Conservation (phyloP, 78 protist species). For the Chrysochromulina tobinii region DNA sequence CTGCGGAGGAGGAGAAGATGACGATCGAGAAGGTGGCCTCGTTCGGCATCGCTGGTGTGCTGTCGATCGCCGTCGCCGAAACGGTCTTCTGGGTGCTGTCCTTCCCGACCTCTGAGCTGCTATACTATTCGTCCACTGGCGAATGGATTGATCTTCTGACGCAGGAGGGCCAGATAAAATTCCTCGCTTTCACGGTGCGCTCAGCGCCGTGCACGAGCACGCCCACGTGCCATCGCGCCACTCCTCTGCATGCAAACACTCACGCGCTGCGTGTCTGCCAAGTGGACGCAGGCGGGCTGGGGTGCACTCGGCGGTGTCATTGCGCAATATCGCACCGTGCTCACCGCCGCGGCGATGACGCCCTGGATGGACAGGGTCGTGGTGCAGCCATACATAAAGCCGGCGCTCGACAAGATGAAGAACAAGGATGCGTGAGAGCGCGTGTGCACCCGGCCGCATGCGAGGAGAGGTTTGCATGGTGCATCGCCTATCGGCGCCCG, state of each 20-base stretch:
- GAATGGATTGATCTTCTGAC: background rate
- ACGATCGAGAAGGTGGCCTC: background rate
- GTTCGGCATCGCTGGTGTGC: background rate
- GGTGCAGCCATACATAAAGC: background rate
- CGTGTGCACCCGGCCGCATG: too few species aligned
- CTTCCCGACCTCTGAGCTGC: background rate
- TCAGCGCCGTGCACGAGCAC: too few species aligned
- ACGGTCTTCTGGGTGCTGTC: background rate
- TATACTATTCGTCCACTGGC: background rate
- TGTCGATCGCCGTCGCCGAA: background rate
- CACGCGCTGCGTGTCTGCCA: too few species aligned
- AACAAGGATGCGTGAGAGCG: too few species aligned
- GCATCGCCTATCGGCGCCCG: too few species aligned
- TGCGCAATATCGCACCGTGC: background rate
- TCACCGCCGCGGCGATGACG: background rate
- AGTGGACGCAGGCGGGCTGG: background rate
- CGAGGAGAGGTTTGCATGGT: too few species aligned
- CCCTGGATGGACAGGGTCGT: constrained; percentile 2
- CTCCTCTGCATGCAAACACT: too few species aligned
- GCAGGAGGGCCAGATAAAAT: background rate
- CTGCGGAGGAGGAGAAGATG: background rate
- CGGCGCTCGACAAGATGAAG: background rate
- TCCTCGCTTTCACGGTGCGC: background rate
- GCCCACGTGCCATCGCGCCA: too few species aligned
- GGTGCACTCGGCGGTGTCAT: background rate